Evolutionary conservation across 2,329 filamentous ascomycete species (phyloP).

Genomic region (Tolypocladium tropicale): DNA sequence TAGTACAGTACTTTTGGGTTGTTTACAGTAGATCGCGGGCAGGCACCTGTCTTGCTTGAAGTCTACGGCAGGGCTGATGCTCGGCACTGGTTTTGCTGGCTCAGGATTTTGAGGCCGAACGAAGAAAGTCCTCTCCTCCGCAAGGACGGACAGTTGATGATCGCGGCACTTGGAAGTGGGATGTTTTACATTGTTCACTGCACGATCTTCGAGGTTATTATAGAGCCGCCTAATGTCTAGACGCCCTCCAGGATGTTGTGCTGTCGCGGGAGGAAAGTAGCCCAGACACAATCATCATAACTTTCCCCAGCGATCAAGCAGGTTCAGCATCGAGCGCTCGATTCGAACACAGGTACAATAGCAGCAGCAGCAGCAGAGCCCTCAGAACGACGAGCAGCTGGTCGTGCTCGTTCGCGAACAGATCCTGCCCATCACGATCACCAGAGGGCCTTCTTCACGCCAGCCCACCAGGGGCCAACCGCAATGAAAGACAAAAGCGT

Average conservation of each 20-base stretch:
- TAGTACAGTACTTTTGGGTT: no score
- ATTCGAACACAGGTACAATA: no score
- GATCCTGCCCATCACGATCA: no score
- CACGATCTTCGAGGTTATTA: background rate
- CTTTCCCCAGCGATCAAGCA: no score
- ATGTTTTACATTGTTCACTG: background rate
- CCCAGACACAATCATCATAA: background rate
- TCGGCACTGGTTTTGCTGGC: background rate
- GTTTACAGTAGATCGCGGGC: no score
- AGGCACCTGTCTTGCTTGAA: background rate
- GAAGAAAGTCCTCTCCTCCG: no score
- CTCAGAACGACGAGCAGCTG: no score
- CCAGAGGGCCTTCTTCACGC: constrained; percentile 33
- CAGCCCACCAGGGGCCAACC: constrained; percentile 19
- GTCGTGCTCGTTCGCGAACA: background rate
- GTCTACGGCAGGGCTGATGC: background rate
- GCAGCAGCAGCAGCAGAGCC: background rate
- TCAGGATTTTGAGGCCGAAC: no score
- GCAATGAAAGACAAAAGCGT: constrained; percentile 30
- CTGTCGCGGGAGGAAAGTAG: background rate
- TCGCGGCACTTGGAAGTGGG: background rate
- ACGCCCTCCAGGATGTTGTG: no score
- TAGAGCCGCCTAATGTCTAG: no score
- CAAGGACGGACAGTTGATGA: no score
- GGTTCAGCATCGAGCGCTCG: no score